Conservation (phyloP, 331 rosid species). For the Dryas integrifolia region DNA sequence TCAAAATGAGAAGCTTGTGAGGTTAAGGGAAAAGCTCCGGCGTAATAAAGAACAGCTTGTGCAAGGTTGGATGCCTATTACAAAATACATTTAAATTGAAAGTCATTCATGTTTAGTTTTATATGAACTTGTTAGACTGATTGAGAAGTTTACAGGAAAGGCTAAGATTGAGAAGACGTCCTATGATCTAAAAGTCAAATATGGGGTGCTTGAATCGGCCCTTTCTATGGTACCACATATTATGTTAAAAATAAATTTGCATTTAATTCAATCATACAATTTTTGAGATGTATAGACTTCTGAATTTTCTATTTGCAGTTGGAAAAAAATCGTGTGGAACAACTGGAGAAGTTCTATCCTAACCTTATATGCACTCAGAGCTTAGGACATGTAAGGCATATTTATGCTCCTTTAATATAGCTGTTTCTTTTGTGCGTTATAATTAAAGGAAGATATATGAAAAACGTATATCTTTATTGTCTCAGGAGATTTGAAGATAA, state of each 20-base stretch:
- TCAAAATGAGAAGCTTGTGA: conserved; percentile 74
- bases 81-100: conserved; percentile 9
- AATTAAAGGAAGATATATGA: conserved; percentile 10
- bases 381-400: conserved; percentile 75
- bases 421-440: conserved; percentile 16
- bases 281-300: not conserved
- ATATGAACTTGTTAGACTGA: conserved; percentile 28
- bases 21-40: conserved; percentile 70
- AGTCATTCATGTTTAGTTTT: conserved; percentile 17
- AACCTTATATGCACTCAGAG: conserved; percentile 87
- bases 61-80: conserved; percentile 52
- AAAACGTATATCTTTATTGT: not conserved
- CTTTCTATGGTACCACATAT: conserved; percentile 53
- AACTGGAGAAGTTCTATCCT: conserved; percentile 83
- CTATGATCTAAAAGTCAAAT: conserved; percentile 58
- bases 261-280: not conserved
- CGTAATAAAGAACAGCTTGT: conserved; percentile 50
- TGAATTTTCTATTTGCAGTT: conserved; percentile 50
- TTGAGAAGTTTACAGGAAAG: conserved; percentile 56
- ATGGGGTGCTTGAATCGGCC: conserved; percentile 73
- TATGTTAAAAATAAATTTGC: not conserved
- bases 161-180: conserved; percentile 55
- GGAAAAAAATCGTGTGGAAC: conserved; percentile 74
- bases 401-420: conserved; percentile 17
- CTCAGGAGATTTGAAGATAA: not conserved